Percentiles rank a stretch among this genome's conserved stretches.
Conservation (phyloP, 768 basidiomycete species). For the Sarcodon sp. region DNA sequence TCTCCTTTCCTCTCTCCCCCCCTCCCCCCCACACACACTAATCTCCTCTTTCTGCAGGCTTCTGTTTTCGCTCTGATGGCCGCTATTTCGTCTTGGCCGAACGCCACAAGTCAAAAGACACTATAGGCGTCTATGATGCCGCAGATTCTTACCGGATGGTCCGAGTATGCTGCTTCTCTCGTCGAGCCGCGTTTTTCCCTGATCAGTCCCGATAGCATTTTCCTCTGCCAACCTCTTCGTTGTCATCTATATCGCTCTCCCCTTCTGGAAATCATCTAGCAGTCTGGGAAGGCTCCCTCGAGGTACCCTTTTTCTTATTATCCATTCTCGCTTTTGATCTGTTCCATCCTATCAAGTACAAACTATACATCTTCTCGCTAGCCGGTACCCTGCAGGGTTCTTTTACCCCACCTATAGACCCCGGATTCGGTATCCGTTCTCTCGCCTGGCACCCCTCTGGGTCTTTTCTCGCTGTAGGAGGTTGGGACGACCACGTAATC, state of each 20-base stretch:
- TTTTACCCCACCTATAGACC: constrained; percentile 64
- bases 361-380: constrained; percentile 56
- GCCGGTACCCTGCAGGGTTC: constrained; percentile 50
- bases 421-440: constrained; percentile 70
- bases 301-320: constrained; percentile 30
- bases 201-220: constrained; percentile 48
- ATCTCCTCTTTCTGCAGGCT: constrained; percentile 30
- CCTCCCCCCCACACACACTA: not conserved
- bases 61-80: constrained; percentile 68
- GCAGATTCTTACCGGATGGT: constrained; percentile 57
- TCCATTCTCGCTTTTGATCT: not conserved
- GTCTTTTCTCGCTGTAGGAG: constrained; percentile 66
- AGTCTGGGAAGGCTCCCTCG: constrained; percentile 76
- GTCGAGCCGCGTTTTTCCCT: not conserved
- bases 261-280: constrained; percentile 68
- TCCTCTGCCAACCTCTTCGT: constrained; percentile 57
- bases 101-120: constrained; percentile 83
- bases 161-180: constrained; percentile 32
- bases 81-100: constrained; percentile 82
- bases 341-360: constrained; percentile 39
- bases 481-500: constrained; percentile 80
- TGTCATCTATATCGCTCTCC: constrained; percentile 63
- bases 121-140: constrained; percentile 74
- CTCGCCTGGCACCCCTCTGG: constrained; percentile 84
- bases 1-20: too few relatives aligned